Percentiles rank a stretch among this genome's conserved stretches.
phyloP scores from a whole-genome alignment of 495 filamentous ascomycete genomes.

The Aspergillus egyptiacus region DNA sequence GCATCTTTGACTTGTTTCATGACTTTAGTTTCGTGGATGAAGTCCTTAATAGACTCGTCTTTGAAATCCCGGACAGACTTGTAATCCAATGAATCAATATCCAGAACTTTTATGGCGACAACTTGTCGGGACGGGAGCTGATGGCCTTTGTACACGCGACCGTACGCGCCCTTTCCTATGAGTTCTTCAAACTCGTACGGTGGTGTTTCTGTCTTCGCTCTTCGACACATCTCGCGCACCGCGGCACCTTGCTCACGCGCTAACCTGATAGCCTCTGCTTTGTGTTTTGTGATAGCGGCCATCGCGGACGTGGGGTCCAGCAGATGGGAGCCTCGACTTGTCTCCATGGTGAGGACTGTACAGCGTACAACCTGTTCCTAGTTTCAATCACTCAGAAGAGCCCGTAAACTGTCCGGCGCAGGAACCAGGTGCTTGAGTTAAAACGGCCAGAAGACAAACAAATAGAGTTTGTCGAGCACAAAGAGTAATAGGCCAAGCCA shows the following conservation, averaged over 20 bases:
- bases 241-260: constrained; percentile 45
- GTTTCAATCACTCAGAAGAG: background rate
- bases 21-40: constrained; percentile 82
- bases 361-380: background rate
- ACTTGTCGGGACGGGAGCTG: constrained; percentile 53
- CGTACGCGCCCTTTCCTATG: constrained; percentile 93
- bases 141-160: constrained; percentile 81
- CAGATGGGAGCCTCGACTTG: constrained; percentile 28
- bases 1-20: constrained; percentile 78
- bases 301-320: constrained; percentile 43
- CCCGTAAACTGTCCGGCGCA: background rate
- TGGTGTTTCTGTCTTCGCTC: constrained; percentile 41
- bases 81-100: constrained; percentile 84
- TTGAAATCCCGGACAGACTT: constrained; percentile 58
- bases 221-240: constrained; percentile 44
- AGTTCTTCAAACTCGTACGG: constrained; percentile 81
- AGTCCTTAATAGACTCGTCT: constrained; percentile 76
- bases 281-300: constrained; percentile 45
- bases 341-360: constrained; percentile 14
- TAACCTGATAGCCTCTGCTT: constrained; percentile 43
- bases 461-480: background rate
- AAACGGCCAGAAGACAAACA: background rate
- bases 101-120: constrained; percentile 92
- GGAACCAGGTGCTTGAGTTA: background rate
- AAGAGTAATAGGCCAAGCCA: background rate